Base-by-base conservation (phyloP, 805 yeast genomes). In the Candida patagonica region DNA sequence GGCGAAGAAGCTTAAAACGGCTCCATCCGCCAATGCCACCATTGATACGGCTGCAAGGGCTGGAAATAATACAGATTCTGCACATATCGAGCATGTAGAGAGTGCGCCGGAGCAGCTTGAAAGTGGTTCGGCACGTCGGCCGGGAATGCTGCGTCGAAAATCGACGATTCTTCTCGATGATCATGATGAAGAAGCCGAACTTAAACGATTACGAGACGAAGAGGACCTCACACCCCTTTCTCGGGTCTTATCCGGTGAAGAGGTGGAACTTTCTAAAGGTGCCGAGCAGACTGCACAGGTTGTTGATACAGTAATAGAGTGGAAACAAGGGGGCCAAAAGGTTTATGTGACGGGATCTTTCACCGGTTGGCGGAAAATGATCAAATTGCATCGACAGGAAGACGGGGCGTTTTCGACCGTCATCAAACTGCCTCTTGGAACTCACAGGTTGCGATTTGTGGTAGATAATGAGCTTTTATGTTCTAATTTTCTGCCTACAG, bases 281-380 rank as follows among this genome's bases (percentile, higher is more conserved):
- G 19, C 22, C 3, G 38, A 35, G 19, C 31, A 35, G 26, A 22
- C 21, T 6, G 29, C 34, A 7, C 24, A 22, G 20, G 37, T 37
- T 21, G 42, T 52, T 19, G 76, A 78, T 2, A 70, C 86, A 1
- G 87, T 80, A 42, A 80, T 87, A 42, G 76, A 76, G 48, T 89
- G 98, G 98, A 78, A 77, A 13, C 95, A 89, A 60, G 97, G 97
- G n/a, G 98, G 98, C 45, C 74, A 74, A 37, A 83, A 83, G 53
- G 97, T 92, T 2, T 92, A 87, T 59, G 95, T 89, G 10, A 92
- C 96, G 26, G 98, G 98, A 37, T 83, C 96, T 1, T 89, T 89
- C 62, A 92, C 98, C 0, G 96, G 95, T 3, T 92, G 98, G 97
- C 70, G 96, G 50, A 89, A 88, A 62, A 89, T 92, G 97, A 88